Percentiles rank a stretch among this genome's conserved stretches.
Conservation (phyloP, 2,329 filamentous ascomycete species). For the Aspergillus sp. region DNA sequence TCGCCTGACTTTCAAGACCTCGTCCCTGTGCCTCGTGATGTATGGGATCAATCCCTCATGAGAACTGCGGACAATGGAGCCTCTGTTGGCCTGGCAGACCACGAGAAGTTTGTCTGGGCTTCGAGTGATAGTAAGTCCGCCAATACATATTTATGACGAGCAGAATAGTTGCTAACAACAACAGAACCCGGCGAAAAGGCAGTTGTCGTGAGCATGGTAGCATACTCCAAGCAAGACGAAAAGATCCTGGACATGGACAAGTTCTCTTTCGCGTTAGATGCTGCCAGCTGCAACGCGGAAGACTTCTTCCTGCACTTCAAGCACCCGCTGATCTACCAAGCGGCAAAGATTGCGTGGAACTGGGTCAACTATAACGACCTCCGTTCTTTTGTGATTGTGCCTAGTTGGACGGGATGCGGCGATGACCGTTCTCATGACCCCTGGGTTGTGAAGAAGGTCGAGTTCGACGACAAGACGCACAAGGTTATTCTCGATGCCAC, state of each 20-base stretch:
- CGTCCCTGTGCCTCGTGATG: conserved; percentile 3
- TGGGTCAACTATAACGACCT: conserved; percentile 14
- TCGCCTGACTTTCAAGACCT: neutral
- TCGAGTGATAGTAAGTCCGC: neutral
- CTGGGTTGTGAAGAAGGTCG: conserved; percentile 9
- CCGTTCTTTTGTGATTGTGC: conserved; percentile 8
- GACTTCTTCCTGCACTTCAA: conserved; percentile 8
- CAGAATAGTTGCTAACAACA: neutral
- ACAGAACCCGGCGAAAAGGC: neutral
- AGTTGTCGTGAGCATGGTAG: conserved; percentile 12
- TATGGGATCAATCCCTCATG: neutral
- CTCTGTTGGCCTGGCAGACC: conserved; percentile 1
- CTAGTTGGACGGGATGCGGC: conserved; percentile 10
- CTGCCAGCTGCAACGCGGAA: conserved; percentile 6
- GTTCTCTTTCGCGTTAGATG: conserved; percentile 7
- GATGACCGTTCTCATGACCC: conserved; percentile 1
- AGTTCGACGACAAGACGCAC: conserved; percentile 4
- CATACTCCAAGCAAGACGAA: conserved; percentile 12
- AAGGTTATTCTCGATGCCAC: neutral
- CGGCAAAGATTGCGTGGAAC: conserved; percentile 8
- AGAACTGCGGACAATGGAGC: neutral
- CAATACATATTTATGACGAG: conserved; percentile 1
- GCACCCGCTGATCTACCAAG: conserved; percentile 8
- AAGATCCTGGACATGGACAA: conserved; percentile 12
- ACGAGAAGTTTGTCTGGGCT: conserved; percentile 11